Evolutionary conservation across 352 stramenopile genomes (phyloP).

Genomic region (Phytophthora idaei): DNA sequence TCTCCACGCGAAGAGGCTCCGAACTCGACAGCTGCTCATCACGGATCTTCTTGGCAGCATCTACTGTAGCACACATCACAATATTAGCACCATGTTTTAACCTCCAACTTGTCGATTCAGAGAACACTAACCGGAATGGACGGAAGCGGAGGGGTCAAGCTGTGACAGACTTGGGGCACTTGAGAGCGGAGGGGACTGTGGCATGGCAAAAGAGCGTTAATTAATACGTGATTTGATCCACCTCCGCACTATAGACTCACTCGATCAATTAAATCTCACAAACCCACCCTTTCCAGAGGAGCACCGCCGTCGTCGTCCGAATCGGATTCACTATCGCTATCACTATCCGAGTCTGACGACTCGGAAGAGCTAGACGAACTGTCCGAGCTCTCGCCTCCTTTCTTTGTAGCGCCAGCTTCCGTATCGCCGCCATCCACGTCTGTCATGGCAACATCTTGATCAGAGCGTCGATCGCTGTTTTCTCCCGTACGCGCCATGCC

Average conservation of each 20-base stretch:
- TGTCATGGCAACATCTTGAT: slow-evolving; percentile 61
- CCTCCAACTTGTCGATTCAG: neutral
- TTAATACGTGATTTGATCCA: slow-evolving; percentile 25
- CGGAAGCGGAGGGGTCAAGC: slow-evolving; percentile 44
- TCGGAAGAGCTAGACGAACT: slow-evolving; percentile 85
- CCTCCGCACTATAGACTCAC: slow-evolving; percentile 44
- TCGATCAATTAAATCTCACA: slow-evolving; percentile 60
- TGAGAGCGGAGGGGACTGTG: slow-evolving; percentile 63
- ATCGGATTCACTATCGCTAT: slow-evolving; percentile 88
- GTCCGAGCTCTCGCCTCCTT: slow-evolving; percentile 45
- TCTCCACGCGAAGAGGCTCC: slow-evolving; percentile 83
- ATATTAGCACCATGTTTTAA: slow-evolving; percentile 14
- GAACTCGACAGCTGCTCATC: slow-evolving; percentile 58
- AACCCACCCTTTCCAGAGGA: slow-evolving; percentile 88
- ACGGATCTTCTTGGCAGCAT: slow-evolving; percentile 81
- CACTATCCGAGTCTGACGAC: slow-evolving; percentile 84
- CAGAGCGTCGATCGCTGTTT: slow-evolving; percentile 30
- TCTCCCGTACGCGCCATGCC: slow-evolving; percentile 20
- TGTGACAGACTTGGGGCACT: slow-evolving; percentile 61
- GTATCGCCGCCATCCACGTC: slow-evolving; percentile 45
- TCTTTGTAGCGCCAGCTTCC: slow-evolving; percentile 43
- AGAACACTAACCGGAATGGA: slow-evolving; percentile 49
- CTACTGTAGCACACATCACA: slow-evolving; percentile 28
- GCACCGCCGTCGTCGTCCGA: slow-evolving; percentile 76
- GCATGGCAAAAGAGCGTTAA: slow-evolving; percentile 41